Percentiles rank a stretch among this genome's conserved stretches.
phyloP scores from a whole-genome alignment of 1,284 basidiomycete genomes.

The Trametes polyzona region DNA sequence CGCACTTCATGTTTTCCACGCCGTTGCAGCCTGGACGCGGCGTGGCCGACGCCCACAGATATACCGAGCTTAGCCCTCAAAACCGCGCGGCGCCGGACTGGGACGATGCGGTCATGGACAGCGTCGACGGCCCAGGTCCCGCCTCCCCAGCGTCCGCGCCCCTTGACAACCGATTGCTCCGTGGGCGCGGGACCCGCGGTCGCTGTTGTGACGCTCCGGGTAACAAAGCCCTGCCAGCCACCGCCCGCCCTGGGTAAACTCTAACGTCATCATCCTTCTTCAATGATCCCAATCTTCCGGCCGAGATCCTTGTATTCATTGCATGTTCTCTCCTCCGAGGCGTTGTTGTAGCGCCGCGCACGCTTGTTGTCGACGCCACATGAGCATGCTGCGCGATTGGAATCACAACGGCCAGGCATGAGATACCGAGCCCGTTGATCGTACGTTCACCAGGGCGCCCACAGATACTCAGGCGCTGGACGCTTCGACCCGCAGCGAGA shows the following conservation, averaged over 20 bases:
- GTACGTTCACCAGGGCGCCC: background rate
- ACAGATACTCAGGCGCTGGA: background rate
- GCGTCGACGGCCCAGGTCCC: slow-evolving; percentile 10
- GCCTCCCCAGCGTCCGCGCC: slow-evolving; percentile 10
- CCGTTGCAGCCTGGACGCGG: slow-evolving; percentile 18
- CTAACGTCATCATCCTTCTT: slow-evolving; percentile 20
- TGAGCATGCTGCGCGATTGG: background rate
- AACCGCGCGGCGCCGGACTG: background rate
- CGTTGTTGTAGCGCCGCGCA: background rate
- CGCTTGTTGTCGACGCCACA: background rate
- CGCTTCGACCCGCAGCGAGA: background rate
- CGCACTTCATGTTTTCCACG: slow-evolving; percentile 20
- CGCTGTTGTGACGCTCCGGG: slow-evolving; percentile 15
- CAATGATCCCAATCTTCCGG: slow-evolving; percentile 17
- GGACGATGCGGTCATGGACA: slow-evolving; percentile 7
- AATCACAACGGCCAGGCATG: background rate
- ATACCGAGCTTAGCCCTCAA: slow-evolving; percentile 17
- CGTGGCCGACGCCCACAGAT: slow-evolving; percentile 19
- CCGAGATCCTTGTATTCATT: slow-evolving; percentile 6
- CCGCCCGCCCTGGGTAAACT: slow-evolving; percentile 20
- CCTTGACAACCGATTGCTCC: slow-evolving; percentile 26
- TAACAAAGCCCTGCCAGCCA: slow-evolving; percentile 14
- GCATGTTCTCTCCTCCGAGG: slow-evolving; percentile 4
- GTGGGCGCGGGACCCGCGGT: slow-evolving; percentile 16
- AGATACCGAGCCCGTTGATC: background rate